phyloP scores from a whole-genome alignment of 2,329 filamentous ascomycete genomes.

The Rhynchosporium secalis region DNA sequence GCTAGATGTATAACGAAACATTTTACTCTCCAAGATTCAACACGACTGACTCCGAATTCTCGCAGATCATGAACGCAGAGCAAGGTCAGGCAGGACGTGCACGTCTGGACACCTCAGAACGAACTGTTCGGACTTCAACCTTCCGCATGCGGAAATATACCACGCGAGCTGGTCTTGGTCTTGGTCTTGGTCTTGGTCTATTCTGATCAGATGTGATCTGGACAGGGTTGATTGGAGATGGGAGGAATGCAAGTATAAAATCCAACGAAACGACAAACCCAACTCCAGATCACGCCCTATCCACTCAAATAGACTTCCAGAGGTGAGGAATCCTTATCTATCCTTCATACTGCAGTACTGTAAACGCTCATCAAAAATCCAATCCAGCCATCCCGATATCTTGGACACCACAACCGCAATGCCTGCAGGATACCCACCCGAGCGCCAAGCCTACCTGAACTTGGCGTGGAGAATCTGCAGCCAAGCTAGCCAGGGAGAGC shows the following conservation, averaged over 20 bases:
- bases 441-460: not conserved
- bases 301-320: not conserved
- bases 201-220: not conserved
- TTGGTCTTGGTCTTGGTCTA: not conserved
- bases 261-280: not conserved
- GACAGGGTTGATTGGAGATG: not conserved
- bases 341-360: not conserved
- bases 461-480: constrained; percentile 3
- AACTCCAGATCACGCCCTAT: not conserved
- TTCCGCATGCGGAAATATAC: constrained; percentile 9
- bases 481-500: constrained; percentile 6
- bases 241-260: not conserved
- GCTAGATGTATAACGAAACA: too few relatives aligned
- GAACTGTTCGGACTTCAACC: not conserved
- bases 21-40: too few relatives aligned
- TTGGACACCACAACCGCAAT: not conserved
- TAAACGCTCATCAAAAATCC: not conserved
- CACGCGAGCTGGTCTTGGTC: not conserved
- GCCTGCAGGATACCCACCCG: not conserved
- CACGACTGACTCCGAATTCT: not conserved
- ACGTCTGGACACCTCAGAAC: too few relatives aligned
- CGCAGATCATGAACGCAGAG: not conserved
- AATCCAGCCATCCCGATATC: constrained; percentile 4
- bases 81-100: not conserved
- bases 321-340: constrained; percentile 4